Base-by-base conservation (phyloP, 2,329 filamentous ascomycete genomes). In the Fusarium avenaceum region DNA sequence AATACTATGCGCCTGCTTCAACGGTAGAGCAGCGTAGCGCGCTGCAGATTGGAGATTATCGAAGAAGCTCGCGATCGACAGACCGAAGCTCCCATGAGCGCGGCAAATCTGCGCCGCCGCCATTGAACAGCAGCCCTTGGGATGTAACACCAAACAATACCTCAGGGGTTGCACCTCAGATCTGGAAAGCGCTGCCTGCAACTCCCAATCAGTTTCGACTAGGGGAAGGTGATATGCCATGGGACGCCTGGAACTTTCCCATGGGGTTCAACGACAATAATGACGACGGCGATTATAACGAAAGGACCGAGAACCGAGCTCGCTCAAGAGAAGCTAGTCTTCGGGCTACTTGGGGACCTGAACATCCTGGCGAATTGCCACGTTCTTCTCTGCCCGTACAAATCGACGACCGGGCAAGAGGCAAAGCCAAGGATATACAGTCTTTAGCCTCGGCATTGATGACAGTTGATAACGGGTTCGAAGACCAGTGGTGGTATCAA, bases 401-500 rank as follows among this genome's bases (percentile, higher is more conserved):
- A 40, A 65, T 71, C n/a, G 82, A 83, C 42, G 78, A 80, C 1
- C 65, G 60, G 14, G 68, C 71, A 4, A 56, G 57, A 39, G 67
- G 68, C 7, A 71, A 67, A 28, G 66, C 72, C 8, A 66, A 65
- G 22, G 82, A 86, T 44, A 80, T 86, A 4, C 83, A 83, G 55
- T 80, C 82, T 1, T 76, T 87, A 6, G 85, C 84, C 11, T 80
- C 81, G 6, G 85, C 85, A 38, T 81, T 87, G 80, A 82, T 87
- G 77, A 87, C 85, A 4, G 82, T 87, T 4, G 85, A 87, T 70
- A 87, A 86, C 67, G 85, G 85, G 4, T 87, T 87, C 66, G 85
- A 87, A 76, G 82, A 84, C 63, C 84, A 87, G 73, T 86, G 85
- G 84, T 87, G 85, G 85, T 82, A 86, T 67, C 83, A 84, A 63